Evolutionary conservation across 441 rosid species (phyloP), one percentile per base, ranked within the genome.

Genomic region (Brassica hybrid): DNA sequence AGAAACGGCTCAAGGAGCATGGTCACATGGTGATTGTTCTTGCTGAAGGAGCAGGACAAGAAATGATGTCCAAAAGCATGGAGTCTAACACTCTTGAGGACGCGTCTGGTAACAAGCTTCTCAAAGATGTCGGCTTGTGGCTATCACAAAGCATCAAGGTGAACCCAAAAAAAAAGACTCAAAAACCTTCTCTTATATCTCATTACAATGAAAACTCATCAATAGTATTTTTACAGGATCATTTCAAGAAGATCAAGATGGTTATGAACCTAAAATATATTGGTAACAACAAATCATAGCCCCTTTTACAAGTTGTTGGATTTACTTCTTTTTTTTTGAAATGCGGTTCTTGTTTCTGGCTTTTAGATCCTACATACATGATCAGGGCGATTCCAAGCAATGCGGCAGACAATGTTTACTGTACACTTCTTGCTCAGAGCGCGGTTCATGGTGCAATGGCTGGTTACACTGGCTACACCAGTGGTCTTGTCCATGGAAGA

Each of bases 391-490:
- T 96, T 79, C 98, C 98, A 48, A 83, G 99, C 79, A 96, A 87
- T 69, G 98, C 98, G 77, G 89, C 98, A 3, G 99, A 96, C 80
- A 96, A 96, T 68, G 98, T 94, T 30, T 96, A 96, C 84, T 90
- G 98, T 89, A 94, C 98, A 13, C 98, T 96, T 79, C 99, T 96
- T 50, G 98, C 98, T 76, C 99, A 96, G 85, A 96, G 98, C 65
- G 90, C 73, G 2, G 96, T 96, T 56, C 98, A 92, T 74, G 99
- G 99, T 57, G 97, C 99, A 18, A 96, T 96, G 99, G 97, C 99
- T 14, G 99, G 98, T 65, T 96, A 92, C 85, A 96, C 99, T 5
- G 99, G 98, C 73, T 96, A 82, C 76, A 91, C 94, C 0, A 72
- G 79, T 19, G 98, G 99, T 72, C 94, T 89, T 14, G 99, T 96